Conservation (phyloP, 1,284 basidiomycete species). For the Hortiboletus rubellus region DNA sequence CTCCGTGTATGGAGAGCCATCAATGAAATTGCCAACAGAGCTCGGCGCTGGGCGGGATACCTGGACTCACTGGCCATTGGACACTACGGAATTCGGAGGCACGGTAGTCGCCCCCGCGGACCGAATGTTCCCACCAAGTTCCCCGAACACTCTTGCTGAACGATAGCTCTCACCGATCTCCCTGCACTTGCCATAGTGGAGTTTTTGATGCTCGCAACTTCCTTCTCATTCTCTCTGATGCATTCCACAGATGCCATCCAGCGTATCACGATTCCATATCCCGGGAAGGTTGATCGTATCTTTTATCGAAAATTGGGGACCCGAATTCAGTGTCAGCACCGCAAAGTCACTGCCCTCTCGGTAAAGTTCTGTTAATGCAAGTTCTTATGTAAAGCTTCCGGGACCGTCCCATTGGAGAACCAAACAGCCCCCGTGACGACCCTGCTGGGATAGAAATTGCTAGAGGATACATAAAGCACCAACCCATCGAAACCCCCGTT, state of each 20-base stretch:
- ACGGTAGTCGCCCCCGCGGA: not conserved
- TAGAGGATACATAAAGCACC: conserved; percentile 26
- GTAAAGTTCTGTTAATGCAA: conserved; percentile 13
- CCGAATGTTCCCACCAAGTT: conserved; percentile 1
- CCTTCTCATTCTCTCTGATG: not conserved
- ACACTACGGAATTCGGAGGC: not conserved
- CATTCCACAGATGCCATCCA: not conserved
- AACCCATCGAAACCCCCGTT: not conserved
- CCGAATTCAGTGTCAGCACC: conserved; percentile 3
- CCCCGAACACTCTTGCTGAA: not conserved
- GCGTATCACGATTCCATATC: not conserved
- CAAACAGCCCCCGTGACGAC: conserved; percentile 3
- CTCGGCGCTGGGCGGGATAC: not conserved
- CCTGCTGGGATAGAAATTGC: conserved; percentile 18
- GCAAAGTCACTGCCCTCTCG: conserved; percentile 8
- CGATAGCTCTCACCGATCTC: not conserved
- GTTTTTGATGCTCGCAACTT: not conserved
- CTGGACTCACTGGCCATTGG: not conserved
- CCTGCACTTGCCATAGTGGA: not conserved
- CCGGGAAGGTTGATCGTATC: not conserved
- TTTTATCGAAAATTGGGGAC: conserved; percentile 11
- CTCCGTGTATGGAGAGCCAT: not conserved
- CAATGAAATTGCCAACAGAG: not conserved
- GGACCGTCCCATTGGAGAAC: not conserved
- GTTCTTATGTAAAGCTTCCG: conserved; percentile 11